A percentile compares a stretch with the other conserved stretches of the same genome.
Evolutionary conservation across 2,329 filamentous ascomycete genomes (phyloP).

Genomic region (Corniculantispora saksenae): DNA sequence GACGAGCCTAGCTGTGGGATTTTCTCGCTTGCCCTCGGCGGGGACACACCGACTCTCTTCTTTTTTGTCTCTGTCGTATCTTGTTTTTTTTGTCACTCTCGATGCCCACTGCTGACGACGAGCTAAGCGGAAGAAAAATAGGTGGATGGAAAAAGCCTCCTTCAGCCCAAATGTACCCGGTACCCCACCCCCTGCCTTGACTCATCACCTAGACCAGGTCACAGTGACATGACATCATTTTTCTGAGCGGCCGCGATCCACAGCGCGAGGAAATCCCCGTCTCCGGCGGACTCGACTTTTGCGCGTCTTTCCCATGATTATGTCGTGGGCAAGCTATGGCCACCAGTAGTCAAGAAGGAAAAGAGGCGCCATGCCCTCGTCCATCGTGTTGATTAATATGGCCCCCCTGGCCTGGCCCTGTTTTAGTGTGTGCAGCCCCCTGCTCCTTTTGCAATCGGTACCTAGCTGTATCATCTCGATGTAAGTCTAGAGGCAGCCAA

Average conservation of each 20-base stretch:
- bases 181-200: background rate
- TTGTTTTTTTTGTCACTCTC: no score
- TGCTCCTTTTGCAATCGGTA: background rate
- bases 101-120: background rate
- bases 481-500: background rate
- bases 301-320: background rate
- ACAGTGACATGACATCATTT: background rate
- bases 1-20: background rate
- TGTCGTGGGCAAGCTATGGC: background rate
- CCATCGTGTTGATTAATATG: background rate
- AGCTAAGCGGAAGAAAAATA: background rate
- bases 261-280: background rate
- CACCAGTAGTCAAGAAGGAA: background rate
- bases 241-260: background rate
- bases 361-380: background rate
- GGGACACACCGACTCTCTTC: background rate
- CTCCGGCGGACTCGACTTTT: background rate
- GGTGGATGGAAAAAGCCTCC: background rate
- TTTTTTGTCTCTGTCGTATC: background rate
- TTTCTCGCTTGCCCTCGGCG: background rate
- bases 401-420: background rate
- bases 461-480: background rate
- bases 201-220: background rate
- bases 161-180: background rate
- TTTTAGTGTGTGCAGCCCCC: background rate